Base-by-base conservation (phyloP, 176 grass and related monocot species). In the Phoenix roebelenii region DNA sequence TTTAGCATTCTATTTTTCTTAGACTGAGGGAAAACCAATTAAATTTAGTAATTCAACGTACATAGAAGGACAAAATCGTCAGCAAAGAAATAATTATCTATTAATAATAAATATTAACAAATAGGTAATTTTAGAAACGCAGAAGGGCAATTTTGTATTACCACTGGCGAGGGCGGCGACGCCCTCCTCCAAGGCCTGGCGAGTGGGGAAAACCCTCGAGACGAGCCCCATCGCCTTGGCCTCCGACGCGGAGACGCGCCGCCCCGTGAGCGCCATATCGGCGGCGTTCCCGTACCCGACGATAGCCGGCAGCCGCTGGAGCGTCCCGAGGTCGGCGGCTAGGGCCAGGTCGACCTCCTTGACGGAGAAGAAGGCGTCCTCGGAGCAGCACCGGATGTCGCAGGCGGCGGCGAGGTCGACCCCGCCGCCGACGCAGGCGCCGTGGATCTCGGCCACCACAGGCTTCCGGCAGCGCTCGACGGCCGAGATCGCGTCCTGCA, bases 301-400 rank as follows among this genome's bases (percentile, higher is more conserved):
- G 23, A 91, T 88, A 25, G 68, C 49, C 23, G 83, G 83, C 4
- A 96, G 80, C 39, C 83, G 70, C 71, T 87, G 83, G 49, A 96
- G 83, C 28, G 78, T 72, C 19, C 87, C 83, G 32, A 96, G 75
- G 77, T 96, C 87, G 1, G 86, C 92, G 23, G 85, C 75, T 52
- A 90, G 74, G 71, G 83, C 92, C 77, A 96, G 76, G 39, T 96
- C 92, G 48, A 96, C 92, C 72, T 96, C 92, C 75, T 80, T 96
- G 63, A 90, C 69, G 68, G 76, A 77, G 63, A 96, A 90, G 16
- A 85, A 85, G 15, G 92, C 83, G 51, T 70, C 71, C 52, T 65
- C 77, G 5, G 82, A 82, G 84, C 81, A 88, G 68, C 51, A 90
- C 0, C 87, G 53, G 15, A 96, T 72, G 85, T 96, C 83, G 54